Evolutionary conservation across 176 grass and related monocot genomes (phyloP).

Genomic region (Juncus effusus): DNA sequence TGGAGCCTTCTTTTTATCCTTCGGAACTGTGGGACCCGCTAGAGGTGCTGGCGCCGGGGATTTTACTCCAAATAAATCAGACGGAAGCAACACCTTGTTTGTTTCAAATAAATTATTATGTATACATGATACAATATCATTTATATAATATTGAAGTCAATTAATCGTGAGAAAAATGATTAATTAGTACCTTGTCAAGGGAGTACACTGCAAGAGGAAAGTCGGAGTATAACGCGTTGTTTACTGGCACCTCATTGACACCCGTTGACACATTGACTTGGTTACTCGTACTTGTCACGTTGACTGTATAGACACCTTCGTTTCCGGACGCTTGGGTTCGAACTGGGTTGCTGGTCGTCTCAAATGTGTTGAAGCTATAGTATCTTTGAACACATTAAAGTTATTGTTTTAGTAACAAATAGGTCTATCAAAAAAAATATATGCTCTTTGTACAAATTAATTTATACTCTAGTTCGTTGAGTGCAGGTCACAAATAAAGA

Average conservation of each 20-base stretch:
- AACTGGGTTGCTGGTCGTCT: conserved; percentile 71
- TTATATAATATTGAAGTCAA: too few species aligned
- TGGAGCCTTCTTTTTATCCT: background rate
- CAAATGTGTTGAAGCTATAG: conserved; percentile 50
- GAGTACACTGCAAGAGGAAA: conserved; percentile 54
- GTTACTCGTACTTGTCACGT: conserved; percentile 42
- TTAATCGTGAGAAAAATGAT: too few species aligned
- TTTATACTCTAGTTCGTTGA: too few species aligned
- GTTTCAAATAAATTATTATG: too few species aligned
- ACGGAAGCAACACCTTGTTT: conserved; percentile 26
- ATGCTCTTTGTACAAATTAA: too few species aligned
- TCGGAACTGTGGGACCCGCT: background rate
- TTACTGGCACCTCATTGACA: conserved; percentile 36
- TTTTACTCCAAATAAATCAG: conserved; percentile 34
- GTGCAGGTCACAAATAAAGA: too few species aligned
- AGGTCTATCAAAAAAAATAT: too few species aligned
- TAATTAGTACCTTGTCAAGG: conserved; percentile 30
- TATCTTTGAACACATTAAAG: conserved; percentile 4
- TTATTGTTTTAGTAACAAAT: too few species aligned
- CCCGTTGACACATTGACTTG: conserved; percentile 51
- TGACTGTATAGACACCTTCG: conserved; percentile 47
- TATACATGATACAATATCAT: too few species aligned
- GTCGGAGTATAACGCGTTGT: conserved; percentile 10
- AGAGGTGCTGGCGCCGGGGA: conserved; percentile 22
- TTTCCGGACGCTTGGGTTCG: conserved; percentile 52